Conservation (phyloP, 2,329 filamentous ascomycete genomes). For the Drechslerella coelobrocha region DNA sequence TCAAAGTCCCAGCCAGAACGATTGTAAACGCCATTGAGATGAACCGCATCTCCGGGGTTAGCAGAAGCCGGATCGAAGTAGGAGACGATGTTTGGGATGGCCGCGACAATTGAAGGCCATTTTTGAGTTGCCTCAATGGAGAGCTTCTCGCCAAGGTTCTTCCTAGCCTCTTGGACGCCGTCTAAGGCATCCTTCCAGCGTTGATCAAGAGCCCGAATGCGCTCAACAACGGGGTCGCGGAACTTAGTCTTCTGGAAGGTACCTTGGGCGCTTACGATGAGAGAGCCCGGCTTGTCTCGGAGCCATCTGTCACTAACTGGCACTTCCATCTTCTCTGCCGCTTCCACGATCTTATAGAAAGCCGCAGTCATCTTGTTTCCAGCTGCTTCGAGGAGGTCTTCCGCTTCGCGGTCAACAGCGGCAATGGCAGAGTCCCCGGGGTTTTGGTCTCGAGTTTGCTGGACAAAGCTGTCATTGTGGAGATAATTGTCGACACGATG, state of each 20-base stretch:
- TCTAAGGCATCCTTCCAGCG: conserved; percentile 32
- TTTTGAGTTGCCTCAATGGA: conserved; percentile 26
- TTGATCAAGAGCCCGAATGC: conserved; percentile 22
- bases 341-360: conserved; percentile 12
- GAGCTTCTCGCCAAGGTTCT: conserved; percentile 22
- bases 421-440: conserved; percentile 27
- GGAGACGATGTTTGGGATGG: conserved; percentile 20
- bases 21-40: conserved; percentile 28
- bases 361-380: conserved; percentile 21
- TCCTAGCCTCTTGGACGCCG: conserved; percentile 4
- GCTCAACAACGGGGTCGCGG: conserved; percentile 13
- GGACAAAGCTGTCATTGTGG: conserved; percentile 16
- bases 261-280: conserved; percentile 6
- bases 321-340: conserved; percentile 21
- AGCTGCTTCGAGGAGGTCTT: conserved; percentile 19
- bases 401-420: conserved; percentile 16
- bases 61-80: conserved; percentile 30
- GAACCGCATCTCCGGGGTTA: conserved; percentile 25
- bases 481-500: conserved; percentile 23
- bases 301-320: conserved; percentile 15
- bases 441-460: conserved; percentile 28
- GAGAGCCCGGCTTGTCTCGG: conserved; percentile 22
- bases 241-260: conserved; percentile 25
- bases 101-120: conserved; percentile 28
- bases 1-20: conserved; percentile 33